phyloP scores from a whole-genome alignment of 768 basidiomycete genomes.

The Tulasnella sp. region DNA sequence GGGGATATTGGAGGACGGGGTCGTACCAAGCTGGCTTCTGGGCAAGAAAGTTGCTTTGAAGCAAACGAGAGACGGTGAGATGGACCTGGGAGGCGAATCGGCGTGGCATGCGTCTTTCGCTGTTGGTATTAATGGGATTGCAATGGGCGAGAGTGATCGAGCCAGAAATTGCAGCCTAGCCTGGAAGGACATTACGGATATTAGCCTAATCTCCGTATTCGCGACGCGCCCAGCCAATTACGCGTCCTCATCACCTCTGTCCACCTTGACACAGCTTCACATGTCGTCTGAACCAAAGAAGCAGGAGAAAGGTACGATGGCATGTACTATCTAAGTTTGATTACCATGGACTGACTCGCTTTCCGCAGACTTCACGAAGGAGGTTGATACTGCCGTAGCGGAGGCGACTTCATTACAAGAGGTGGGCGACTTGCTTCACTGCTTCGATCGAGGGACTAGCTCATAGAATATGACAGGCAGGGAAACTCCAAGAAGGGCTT shows the following conservation, averaged over 20 bases:
- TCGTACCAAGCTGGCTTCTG: conserved; percentile 72
- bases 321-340: neutral
- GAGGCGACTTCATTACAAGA: conserved; percentile 58
- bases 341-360: neutral
- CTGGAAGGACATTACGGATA: too few relatives aligned
- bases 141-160: neutral
- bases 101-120: conserved; percentile 46
- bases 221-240: conserved; percentile 5
- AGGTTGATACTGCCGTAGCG: conserved; percentile 67
- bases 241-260: conserved; percentile 9
- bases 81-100: conserved; percentile 82
- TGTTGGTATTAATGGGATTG: neutral
- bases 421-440: conserved; percentile 37
- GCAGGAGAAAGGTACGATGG: conserved; percentile 19
- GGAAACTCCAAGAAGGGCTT: conserved; percentile 72
- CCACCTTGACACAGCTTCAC: neutral
- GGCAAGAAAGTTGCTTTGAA: conserved; percentile 52
- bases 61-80: conserved; percentile 70
- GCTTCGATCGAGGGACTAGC: conserved; percentile 16
- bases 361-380: conserved; percentile 57
- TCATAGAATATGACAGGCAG: conserved; percentile 40
- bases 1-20: conserved; percentile 80
- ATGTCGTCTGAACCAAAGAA: conserved; percentile 21
- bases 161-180: neutral
- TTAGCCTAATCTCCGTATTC: conserved; percentile 7